phyloP scores from a whole-genome alignment of 345 rosid genomes.

The Lagerstroemia speciosa region DNA sequence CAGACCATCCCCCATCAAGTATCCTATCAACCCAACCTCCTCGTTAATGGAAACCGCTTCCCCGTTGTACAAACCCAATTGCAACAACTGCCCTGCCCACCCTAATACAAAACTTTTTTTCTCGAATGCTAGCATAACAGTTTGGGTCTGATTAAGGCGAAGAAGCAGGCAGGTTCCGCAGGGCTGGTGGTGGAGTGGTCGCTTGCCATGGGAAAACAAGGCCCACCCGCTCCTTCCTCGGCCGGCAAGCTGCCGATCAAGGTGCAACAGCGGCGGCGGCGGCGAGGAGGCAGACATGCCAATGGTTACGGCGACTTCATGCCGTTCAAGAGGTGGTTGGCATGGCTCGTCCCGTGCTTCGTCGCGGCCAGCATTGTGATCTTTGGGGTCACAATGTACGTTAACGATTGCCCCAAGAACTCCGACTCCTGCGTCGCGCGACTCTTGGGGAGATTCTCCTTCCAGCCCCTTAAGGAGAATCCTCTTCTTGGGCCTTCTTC shows the following conservation, averaged over 20 bases:
- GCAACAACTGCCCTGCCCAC: too few relatives aligned
- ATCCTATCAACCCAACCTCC: too few relatives aligned
- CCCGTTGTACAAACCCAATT: too few relatives aligned
- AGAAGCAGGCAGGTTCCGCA: not conserved
- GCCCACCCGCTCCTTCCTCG: constrained; percentile 13
- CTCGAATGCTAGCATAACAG: too few relatives aligned
- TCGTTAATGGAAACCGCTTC: too few relatives aligned
- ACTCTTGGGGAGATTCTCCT: constrained; percentile 74
- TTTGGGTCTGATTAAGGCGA: not conserved
- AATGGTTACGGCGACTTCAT: constrained; percentile 21
- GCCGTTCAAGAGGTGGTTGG: constrained; percentile 53
- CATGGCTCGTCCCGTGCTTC: constrained; percentile 79
- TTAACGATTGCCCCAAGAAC: constrained; percentile 72
- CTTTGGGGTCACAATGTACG: constrained; percentile 58
- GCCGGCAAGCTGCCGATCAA: constrained; percentile 36
- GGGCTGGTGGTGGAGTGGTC: not conserved
- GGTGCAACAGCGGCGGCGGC: constrained; percentile 28
- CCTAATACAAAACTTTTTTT: too few relatives aligned
- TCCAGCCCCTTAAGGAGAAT: constrained; percentile 77
- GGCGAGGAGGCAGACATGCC: constrained; percentile 6
- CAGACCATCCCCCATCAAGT: too few relatives aligned
- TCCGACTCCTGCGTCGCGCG: constrained; percentile 40
- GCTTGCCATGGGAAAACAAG: constrained; percentile 22
- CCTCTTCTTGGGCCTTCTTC: constrained; percentile 96
- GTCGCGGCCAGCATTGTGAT: constrained; percentile 47